Conservation (phyloP, 2,329 filamentous ascomycete genomes). For the Fusarium pilosicola region DNA sequence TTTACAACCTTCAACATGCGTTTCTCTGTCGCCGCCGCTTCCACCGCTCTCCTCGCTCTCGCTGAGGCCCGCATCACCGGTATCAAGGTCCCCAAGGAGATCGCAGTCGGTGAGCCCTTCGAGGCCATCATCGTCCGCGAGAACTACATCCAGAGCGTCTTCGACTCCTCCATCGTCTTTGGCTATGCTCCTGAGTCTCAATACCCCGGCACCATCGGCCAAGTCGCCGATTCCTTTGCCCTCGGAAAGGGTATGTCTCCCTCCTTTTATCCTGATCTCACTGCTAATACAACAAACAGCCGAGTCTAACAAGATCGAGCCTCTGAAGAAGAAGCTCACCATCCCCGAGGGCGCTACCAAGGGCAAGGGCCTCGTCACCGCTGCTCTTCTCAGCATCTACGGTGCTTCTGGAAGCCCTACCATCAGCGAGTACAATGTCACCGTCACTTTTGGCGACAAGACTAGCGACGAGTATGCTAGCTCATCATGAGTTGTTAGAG, state of each 20-base stretch:
- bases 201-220: constrained; percentile 46
- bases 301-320: constrained; percentile 38
- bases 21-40: constrained; percentile 41
- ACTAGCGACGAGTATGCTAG: constrained; percentile 40
- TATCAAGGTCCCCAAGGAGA: constrained; percentile 53
- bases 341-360: constrained; percentile 34
- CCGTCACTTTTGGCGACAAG: constrained; percentile 36
- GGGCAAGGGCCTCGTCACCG: constrained; percentile 43
- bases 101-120: constrained; percentile 52
- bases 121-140: constrained; percentile 52
- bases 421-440: constrained; percentile 41
- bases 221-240: constrained; percentile 45
- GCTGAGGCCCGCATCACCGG: constrained; percentile 55
- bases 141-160: constrained; percentile 57
- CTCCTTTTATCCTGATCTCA: neutral
- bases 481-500: neutral
- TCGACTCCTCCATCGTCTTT: constrained; percentile 58
- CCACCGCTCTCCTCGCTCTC: constrained; percentile 41
- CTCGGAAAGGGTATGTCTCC: constrained; percentile 49
- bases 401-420: constrained; percentile 37
- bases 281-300: neutral
- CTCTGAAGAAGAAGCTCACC: constrained; percentile 43
- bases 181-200: constrained; percentile 46
- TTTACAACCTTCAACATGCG: constrained; percentile 34
- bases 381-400: constrained; percentile 45